Evolutionary conservation across 805 yeast species (phyloP).

Genomic region (Tetrapisispora namnaoensis): DNA sequence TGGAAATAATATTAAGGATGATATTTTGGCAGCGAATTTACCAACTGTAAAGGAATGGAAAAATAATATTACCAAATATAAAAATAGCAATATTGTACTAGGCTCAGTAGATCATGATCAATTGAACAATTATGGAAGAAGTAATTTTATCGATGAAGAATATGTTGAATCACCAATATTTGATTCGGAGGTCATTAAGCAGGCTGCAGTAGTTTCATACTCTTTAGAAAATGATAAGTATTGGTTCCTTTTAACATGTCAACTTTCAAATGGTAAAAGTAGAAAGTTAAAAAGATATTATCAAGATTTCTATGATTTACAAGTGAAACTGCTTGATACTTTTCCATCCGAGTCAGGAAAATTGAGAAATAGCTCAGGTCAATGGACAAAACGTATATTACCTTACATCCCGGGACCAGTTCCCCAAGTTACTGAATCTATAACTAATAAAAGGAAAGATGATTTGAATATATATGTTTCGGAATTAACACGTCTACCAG

Average conservation of each 20-base stretch:
- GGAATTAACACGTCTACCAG: slow-evolving; percentile 60
- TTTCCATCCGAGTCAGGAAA: slow-evolving; percentile 93
- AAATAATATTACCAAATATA: slow-evolving; percentile 77
- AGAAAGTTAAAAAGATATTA: slow-evolving; percentile 79
- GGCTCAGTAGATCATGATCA: slow-evolving; percentile 35
- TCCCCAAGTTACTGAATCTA: slow-evolving; percentile 76
- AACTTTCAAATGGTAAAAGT: slow-evolving; percentile 53
- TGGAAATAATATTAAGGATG: slow-evolving; percentile 43
- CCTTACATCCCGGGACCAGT: slow-evolving; percentile 97
- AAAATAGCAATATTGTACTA: slow-evolving; percentile 76
- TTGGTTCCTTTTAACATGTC: slow-evolving; percentile 71
- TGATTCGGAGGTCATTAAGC: slow-evolving; percentile 17
- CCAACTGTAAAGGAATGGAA: slow-evolving; percentile 98
- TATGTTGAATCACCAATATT: slow-evolving; percentile 3
- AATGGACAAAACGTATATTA: slow-evolving; percentile 64
- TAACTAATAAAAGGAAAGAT: slow-evolving; percentile 44
- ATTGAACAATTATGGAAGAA: not conserved
- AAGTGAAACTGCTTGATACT: slow-evolving; percentile 66
- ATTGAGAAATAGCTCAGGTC: slow-evolving; percentile 34
- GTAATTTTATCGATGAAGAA: not conserved
- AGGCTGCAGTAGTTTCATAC: slow-evolving; percentile 69
- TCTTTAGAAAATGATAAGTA: slow-evolving; percentile 77
- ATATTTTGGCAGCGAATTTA: slow-evolving; percentile 55
- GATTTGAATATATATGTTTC: slow-evolving; percentile 49
- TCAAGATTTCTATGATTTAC: slow-evolving; percentile 93